Evolutionary conservation across 768 basidiomycete genomes (phyloP), one percentile per base, ranked within the genome.

Genomic region (Obba rivulosa): DNA sequence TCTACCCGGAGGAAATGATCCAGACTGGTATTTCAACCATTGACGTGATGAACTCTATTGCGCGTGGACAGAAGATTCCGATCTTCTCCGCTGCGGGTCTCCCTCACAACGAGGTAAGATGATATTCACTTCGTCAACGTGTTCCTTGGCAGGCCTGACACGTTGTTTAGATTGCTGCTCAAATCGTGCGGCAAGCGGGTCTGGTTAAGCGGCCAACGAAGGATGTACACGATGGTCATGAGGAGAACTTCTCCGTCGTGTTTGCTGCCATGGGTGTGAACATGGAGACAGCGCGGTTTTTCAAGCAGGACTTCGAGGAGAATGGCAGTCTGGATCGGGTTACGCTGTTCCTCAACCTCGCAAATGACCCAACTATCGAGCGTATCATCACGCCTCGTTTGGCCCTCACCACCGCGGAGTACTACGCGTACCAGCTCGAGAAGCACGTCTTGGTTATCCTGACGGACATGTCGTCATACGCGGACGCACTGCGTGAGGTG

Each of bases 181-280:
- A 99, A 79, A 99, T 98, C 66, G 97, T 98, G 74, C 92, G 96
- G 66, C 96, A 99, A 74, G 91, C 96, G 31, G 96, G 95, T 53
- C 75, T 99, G 51, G 96, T 99, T 62, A 93, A 92, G 71, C 78
- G 93, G 40, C 95, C 96, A 7, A 92, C 90, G 41, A 98, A 98
- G 69, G 92, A 90, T 60, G 93, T 95, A 14, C 94, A 94, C 62
- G 96, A 99, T 63, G 95, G 93, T 48, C 95, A 98, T 70, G 95
- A 96, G 75, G 95, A 99, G 73, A 99, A 99, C 70, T 99, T 99
- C 79, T 95, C 92, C 41, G 94, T 99, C 62, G 96, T 98, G 41
- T 99, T 98, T 66, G 96, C 94, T 48, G 96, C 96, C 35, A 98
- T 99, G 96, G 96, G 96, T 79, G 96, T 95, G 51, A 99, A 99